A percentile compares a stretch with the other conserved stretches of the same genome.
Conservation (phyloP, 2,329 filamentous ascomycete species). For the Trichoderma aggressivum region DNA sequence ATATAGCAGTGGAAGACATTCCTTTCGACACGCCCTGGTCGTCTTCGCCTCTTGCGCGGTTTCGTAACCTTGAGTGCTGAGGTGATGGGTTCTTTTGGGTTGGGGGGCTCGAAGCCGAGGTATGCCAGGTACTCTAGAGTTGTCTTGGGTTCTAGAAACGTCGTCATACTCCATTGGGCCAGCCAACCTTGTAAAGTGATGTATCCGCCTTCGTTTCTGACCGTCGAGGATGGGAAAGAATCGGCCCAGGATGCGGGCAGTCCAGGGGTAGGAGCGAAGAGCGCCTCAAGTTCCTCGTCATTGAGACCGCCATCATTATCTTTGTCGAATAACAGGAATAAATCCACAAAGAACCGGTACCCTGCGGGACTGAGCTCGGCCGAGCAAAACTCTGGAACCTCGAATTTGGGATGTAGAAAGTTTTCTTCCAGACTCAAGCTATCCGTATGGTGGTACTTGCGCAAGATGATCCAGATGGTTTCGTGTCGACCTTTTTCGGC, state of each 20-base stretch:
- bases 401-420: slow-evolving; percentile 90
- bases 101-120: slow-evolving; percentile 83
- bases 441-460: slow-evolving; percentile 95
- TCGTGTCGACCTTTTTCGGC: slow-evolving; percentile 97
- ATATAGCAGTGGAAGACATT: slow-evolving; percentile 95
- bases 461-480: slow-evolving; percentile 95
- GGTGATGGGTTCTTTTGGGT: slow-evolving; percentile 72
- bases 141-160: slow-evolving; percentile 90
- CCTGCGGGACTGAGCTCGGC: slow-evolving; percentile 91
- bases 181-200: slow-evolving; percentile 97
- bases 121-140: slow-evolving; percentile 95
- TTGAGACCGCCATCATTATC: slow-evolving; percentile 96
- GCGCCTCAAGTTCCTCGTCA: slow-evolving; percentile 73
- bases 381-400: slow-evolving; percentile 87
- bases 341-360: slow-evolving; percentile 95
- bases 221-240: slow-evolving; percentile 88
- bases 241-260: slow-evolving; percentile 84
- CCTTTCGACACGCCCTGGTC: slow-evolving; percentile 81
- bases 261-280: slow-evolving; percentile 92
- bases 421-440: slow-evolving; percentile 86
- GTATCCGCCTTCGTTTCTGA: slow-evolving; percentile 90
- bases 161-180: slow-evolving; percentile 99
- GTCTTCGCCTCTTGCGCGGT: slow-evolving; percentile 76
- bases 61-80: slow-evolving; percentile 90
- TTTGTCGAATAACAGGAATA: slow-evolving; percentile 93